Conservation (phyloP, 2,329 filamentous ascomycete genomes). For the Xylaria sp. region DNA sequence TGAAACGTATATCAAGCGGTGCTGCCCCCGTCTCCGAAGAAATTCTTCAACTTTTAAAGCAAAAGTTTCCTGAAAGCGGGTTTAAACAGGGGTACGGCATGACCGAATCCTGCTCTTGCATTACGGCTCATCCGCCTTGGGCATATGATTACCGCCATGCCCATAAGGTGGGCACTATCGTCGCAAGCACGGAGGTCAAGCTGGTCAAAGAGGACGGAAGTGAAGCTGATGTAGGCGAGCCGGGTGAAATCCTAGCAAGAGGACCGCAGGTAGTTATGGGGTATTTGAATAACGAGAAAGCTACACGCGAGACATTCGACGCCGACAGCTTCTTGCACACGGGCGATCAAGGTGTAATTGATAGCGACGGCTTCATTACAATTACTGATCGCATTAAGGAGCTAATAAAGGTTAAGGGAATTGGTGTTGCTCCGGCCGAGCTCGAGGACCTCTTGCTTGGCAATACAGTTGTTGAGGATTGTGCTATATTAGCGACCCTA, state of each 20-base stretch:
- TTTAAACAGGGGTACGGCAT: slow-evolving; percentile 76
- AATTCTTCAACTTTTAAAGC: slow-evolving; percentile 64
- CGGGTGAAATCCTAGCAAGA: slow-evolving; percentile 59
- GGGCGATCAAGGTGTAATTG: slow-evolving; percentile 65
- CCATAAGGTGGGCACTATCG: slow-evolving; percentile 64
- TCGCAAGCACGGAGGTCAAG: slow-evolving; percentile 68
- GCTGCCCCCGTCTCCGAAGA: slow-evolving; percentile 68
- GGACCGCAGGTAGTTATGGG: slow-evolving; percentile 62
- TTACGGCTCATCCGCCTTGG: slow-evolving; percentile 68
- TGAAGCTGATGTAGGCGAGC: slow-evolving; percentile 62
- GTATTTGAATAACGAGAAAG: slow-evolving; percentile 55
- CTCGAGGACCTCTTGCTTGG: slow-evolving; percentile 70
- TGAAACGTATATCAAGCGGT: slow-evolving; percentile 67
- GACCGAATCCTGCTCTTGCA: slow-evolving; percentile 72
- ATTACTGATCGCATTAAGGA: slow-evolving; percentile 73
- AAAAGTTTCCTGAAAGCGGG: slow-evolving; percentile 66
- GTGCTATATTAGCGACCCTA: slow-evolving; percentile 62
- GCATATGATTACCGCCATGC: slow-evolving; percentile 68
- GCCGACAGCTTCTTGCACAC: slow-evolving; percentile 59
- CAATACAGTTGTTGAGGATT: slow-evolving; percentile 65
- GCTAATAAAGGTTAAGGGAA: slow-evolving; percentile 74
- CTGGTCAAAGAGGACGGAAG: slow-evolving; percentile 63
- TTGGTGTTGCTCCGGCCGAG: slow-evolving; percentile 70
- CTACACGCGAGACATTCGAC: slow-evolving; percentile 51
- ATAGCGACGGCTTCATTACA: slow-evolving; percentile 64